Conservation (phyloP, 177 flowering plant genomes). For the Tripterygium wilfordii region DNA sequence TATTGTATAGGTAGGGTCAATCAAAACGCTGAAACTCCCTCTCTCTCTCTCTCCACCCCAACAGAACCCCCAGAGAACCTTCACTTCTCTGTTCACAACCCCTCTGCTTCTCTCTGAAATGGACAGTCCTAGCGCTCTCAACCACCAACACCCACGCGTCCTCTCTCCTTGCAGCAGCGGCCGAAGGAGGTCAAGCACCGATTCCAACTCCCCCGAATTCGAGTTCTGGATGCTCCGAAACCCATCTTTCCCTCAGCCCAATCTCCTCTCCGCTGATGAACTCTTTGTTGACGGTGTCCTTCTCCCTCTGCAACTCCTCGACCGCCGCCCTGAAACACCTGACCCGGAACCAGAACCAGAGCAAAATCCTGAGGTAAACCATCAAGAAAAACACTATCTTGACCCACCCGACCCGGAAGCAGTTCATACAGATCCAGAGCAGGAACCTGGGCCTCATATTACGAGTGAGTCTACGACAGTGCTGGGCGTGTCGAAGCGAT, state of each 20-base stretch:
- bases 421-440: constrained; percentile 7
- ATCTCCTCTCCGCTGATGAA: constrained; percentile 76
- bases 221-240: constrained; percentile 87
- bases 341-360: constrained; percentile 5
- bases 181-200: constrained; percentile 22
- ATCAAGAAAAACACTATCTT: constrained; percentile 2
- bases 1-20: too few species aligned
- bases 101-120: too few species aligned
- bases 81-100: too few species aligned
- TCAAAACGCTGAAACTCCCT: too few species aligned
- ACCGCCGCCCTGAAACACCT: constrained; percentile 8
- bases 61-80: too few species aligned
- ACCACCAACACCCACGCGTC: constrained; percentile 1
- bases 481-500: constrained; percentile 59
- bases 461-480: constrained; percentile 16
- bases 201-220: constrained; percentile 69
- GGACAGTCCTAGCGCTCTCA: constrained; percentile 4
- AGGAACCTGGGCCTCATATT: constrained; percentile 20
- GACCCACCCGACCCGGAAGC: constrained; percentile 10
- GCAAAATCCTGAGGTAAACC: too few species aligned
- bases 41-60: constrained; percentile 1
- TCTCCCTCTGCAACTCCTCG: constrained; percentile 63
- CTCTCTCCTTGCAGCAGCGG: constrained; percentile 31
- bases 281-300: constrained; percentile 78
- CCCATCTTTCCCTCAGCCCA: constrained; percentile 50